Evolutionary conservation across 1,284 basidiomycete species (phyloP).

Genomic region (Sporisorium sorghi): DNA sequence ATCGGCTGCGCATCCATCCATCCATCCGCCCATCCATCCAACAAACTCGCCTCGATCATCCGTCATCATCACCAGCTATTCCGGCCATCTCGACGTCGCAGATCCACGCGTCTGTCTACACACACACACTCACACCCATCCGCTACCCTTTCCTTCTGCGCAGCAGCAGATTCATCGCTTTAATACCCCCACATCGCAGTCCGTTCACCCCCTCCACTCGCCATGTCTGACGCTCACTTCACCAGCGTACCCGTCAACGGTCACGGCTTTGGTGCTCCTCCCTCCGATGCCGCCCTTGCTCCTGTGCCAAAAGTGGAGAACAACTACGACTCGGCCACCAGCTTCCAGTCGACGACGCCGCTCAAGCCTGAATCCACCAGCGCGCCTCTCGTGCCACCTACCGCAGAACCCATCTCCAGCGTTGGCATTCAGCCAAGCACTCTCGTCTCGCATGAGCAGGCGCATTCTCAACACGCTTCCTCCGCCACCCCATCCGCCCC

Average conservation of each 20-base stretch:
- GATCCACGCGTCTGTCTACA: background rate
- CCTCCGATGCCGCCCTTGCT: background rate
- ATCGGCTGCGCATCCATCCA: conserved; percentile 6
- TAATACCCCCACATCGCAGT: background rate
- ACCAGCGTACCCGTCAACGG: conserved; percentile 24
- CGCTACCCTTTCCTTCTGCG: background rate
- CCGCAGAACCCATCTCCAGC: conserved; percentile 40
- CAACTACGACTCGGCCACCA: conserved; percentile 7
- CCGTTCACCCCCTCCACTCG: background rate
- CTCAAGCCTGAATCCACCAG: conserved; percentile 22
- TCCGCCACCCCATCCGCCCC: conserved; percentile 11
- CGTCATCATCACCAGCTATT: background rate
- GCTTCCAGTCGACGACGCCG: conserved; percentile 5
- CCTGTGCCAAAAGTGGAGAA: conserved; percentile 13
- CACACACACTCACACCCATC: no score
- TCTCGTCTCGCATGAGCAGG: conserved; percentile 23
- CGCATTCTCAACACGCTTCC: conserved; percentile 15
- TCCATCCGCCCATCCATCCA: conserved; percentile 1
- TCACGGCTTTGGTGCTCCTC: conserved; percentile 7
- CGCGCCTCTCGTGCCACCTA: conserved; percentile 35
- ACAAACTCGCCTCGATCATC: conserved; percentile 6
- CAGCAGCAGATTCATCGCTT: background rate
- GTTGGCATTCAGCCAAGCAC: conserved; percentile 32
- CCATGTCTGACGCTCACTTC: conserved; percentile 31
- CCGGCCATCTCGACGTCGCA: background rate